Conservation (phyloP, 192 early-diverging fungal species). For the Podila epigama region DNA sequence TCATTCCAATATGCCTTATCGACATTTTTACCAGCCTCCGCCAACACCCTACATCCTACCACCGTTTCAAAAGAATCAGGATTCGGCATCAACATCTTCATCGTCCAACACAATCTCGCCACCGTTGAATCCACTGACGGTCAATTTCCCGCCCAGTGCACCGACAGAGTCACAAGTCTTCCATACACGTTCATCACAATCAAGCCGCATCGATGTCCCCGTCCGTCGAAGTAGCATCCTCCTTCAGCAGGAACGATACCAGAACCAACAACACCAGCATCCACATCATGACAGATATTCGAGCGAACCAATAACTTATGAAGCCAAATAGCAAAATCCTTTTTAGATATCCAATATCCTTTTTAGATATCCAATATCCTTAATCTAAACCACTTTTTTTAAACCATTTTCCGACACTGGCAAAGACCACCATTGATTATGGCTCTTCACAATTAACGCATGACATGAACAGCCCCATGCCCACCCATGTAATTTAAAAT, state of each 20-base stretch:
- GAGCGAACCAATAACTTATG: not conserved
- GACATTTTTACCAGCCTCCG: not conserved
- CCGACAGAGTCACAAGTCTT: slow-evolving; percentile 9
- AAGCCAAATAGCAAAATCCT: not conserved
- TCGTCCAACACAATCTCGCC: too few relatives aligned
- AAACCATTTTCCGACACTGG: too few relatives aligned
- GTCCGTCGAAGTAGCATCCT: not conserved
- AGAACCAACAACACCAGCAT: not conserved
- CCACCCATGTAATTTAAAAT: too few relatives aligned
- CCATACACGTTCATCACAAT: not conserved
- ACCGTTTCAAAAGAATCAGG: not conserved
- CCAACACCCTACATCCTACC: not conserved
- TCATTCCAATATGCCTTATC: not conserved
- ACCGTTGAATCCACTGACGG: too few relatives aligned
- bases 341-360: too few relatives aligned
- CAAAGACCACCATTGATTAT: too few relatives aligned
- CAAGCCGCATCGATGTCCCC: not conserved
- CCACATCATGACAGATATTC: too few relatives aligned
- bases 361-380: too few relatives aligned
- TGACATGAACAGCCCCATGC: too few relatives aligned
- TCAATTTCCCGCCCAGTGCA: not conserved
- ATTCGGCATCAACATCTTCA: not conserved
- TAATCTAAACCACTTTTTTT: too few relatives aligned
- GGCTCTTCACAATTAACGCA: too few relatives aligned
- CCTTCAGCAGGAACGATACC: not conserved